Base-by-base conservation (phyloP, 2,329 filamentous ascomycete species). In the Pleoardoris graminearum region DNA sequence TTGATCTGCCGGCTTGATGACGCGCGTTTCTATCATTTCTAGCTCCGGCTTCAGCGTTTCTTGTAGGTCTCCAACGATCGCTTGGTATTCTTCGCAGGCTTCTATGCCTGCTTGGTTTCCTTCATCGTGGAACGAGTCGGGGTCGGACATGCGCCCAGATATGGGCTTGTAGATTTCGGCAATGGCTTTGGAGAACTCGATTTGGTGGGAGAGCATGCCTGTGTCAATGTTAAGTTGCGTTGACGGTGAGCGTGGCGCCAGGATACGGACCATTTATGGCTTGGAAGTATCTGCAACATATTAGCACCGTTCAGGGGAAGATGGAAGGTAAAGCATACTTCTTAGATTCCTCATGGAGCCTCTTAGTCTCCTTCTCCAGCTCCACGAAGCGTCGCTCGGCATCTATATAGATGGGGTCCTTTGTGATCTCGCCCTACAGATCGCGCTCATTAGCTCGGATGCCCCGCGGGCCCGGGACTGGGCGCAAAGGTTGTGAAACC, bases 101-200 rank as follows among this genome's bases (percentile, higher is more conserved):
- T 85, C 83, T 68, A 99, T 97, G 50, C 94, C 94, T 71, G 96
- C 94, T 1, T 88, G 85, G 70, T 97, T 97, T 50, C 91, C 91
- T 75, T 96, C 88, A 38, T 87, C 80, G 49, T 88, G 82, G 60
- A 90, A 83, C 7, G 89, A 89, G 66, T 92, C 88, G 8, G 94
- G 94, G 75, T 99, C 94, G 39, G 93, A 97, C 75, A 95, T 84
- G 70, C 94, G 89, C 50, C 94, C 94, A 50, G 93, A 97, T 66
- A 99, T 99, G 63, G 94, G 94, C 74, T 96, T 96, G 82, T 99
- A 99, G 67, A 99, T 88, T 75, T 99, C 94, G 59, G 89, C 88
- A 80, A 96, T 93, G 61, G 92, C 90, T 77, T 96, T 86, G 65
- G 93, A 96, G 79, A 99, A 99, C 73, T 96, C 93, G 76, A 99